Conservation (phyloP, 371 early-diverging fungal genomes). For the Mortierella sp. region DNA sequence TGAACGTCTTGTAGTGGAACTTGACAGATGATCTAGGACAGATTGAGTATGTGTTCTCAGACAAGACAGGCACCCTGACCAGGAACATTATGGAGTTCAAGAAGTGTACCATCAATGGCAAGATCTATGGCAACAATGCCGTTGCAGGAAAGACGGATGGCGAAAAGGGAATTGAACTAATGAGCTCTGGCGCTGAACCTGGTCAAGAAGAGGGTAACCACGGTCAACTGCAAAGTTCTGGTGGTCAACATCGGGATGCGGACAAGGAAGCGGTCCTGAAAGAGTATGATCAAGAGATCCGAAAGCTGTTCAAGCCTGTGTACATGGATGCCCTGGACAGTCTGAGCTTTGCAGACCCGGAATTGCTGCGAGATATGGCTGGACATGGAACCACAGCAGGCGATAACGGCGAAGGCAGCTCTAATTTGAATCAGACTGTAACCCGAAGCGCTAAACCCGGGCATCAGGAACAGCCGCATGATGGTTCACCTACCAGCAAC, state of each 20-base stretch:
- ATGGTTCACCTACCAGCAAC: conserved; percentile 43
- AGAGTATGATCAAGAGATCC: conserved; percentile 68
- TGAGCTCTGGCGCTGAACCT: conserved; percentile 53
- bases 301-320: conserved; percentile 72
- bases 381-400: conserved; percentile 4
- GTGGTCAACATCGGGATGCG: conserved; percentile 6
- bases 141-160: conserved; percentile 72
- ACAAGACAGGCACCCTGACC: conserved; percentile 99
- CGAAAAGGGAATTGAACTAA: conserved; percentile 60
- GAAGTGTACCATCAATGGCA: conserved; percentile 86
- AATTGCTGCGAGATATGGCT: conserved; percentile 61
- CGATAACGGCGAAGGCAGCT: conserved; percentile 31
- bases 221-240: conserved; percentile 14
- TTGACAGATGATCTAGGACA: conserved; percentile 96
- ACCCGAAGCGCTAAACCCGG: neutral
- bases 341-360: conserved; percentile 88
- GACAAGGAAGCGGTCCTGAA: conserved; percentile 64
- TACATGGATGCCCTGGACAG: conserved; percentile 75
- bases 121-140: conserved; percentile 82
- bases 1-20: conserved; percentile 71
- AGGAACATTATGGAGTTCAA: conserved; percentile 92
- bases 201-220: conserved; percentile 4
- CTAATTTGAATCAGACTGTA: conserved; percentile 7
- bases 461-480: conserved; percentile 38
- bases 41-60: conserved; percentile 95